Evolutionary conservation across 2,329 filamentous ascomycete genomes (phyloP).

Genomic region (Rosellinia necatrix): DNA sequence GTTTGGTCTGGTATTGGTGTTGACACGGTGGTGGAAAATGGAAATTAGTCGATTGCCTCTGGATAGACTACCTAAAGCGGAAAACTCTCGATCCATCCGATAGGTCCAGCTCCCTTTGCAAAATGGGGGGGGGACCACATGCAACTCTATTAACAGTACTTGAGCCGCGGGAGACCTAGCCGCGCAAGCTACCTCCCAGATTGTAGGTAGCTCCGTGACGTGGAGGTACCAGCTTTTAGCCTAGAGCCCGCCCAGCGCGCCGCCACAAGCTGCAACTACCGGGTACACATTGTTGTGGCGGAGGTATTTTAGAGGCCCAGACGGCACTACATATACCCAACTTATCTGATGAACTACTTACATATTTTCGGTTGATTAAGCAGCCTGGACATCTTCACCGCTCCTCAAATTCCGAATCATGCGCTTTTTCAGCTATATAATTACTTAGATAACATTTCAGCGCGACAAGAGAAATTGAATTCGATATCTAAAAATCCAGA

Average conservation of each 20-base stretch:
- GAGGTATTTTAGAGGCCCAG: no score
- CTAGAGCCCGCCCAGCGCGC: neutral
- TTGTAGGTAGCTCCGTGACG: no score
- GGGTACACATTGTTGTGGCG: no score
- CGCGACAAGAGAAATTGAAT: no score
- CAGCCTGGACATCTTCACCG: neutral
- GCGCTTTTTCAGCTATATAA: no score
- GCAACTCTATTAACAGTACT: constrained; percentile 1
- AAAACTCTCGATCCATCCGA: neutral
- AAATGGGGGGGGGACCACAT: constrained; percentile 6
- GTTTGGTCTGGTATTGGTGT: neutral
- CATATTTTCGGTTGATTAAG: neutral
- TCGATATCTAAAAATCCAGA: no score
- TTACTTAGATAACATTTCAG: no score
- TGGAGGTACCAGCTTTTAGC: constrained; percentile 8
- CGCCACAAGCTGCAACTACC: no score
- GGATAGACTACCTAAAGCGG: neutral
- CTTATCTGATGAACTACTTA: no score
- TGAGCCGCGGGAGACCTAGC: constrained; percentile 15
- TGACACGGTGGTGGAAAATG: neutral
- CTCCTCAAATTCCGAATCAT: neutral
- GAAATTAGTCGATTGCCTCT: neutral
- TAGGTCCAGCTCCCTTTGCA: neutral
- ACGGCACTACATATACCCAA: no score
- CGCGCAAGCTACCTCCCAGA: neutral